A percentile compares a stretch with the other conserved stretches of the same genome.
These are phyloP conservation scores for Trichosanthes cucumerina DNA, from an alignment of 306 rosid genomes.

Conservation along the genomic window DNA sequence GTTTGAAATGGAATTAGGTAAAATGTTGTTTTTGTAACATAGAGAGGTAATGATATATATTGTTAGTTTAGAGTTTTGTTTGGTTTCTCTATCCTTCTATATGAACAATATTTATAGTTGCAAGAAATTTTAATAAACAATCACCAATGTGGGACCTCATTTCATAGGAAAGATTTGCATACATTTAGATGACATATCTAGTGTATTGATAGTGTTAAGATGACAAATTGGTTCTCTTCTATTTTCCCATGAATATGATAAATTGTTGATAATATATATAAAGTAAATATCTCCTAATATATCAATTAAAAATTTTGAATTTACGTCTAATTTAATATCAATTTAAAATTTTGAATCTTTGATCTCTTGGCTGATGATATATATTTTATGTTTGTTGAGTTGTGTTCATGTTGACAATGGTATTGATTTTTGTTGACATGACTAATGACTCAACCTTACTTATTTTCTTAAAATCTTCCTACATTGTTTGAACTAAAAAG, in stretches of 20 bases:
- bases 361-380: too few relatives aligned
- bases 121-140: not conserved
- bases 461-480: too few relatives aligned
- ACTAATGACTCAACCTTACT: too few relatives aligned
- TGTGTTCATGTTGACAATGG: too few relatives aligned
- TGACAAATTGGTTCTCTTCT: not conserved
- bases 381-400: too few relatives aligned
- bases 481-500: too few relatives aligned
- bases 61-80: not conserved
- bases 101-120: not conserved
- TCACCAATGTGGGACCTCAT: not conserved
- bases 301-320: not conserved
- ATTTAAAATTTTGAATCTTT: not conserved
- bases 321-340: not conserved
- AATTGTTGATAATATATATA: not conserved
- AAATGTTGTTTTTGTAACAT: not conserved
- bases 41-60: not conserved
- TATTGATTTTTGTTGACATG: too few relatives aligned
- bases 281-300: not conserved
- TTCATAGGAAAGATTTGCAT: not conserved
- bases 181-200: not conserved
- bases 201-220: not conserved
- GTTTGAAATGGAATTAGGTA: not conserved
- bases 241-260: too few relatives aligned
- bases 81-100: not conserved